Conservation (phyloP, 2,329 filamentous ascomycete species). For the Pezicula radicicola region DNA sequence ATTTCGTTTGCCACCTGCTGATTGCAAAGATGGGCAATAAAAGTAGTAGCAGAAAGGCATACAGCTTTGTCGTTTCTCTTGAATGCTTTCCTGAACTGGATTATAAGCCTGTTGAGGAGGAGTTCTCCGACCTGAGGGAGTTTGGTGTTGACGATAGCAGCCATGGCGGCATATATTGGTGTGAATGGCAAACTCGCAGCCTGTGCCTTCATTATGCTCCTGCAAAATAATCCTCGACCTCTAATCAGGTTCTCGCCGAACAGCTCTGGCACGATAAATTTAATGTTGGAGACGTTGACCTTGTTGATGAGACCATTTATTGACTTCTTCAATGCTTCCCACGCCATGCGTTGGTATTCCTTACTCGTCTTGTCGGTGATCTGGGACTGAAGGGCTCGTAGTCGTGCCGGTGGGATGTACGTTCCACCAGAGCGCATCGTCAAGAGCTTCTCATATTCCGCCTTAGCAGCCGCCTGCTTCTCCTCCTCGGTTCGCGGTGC, state of each 20-base stretch:
- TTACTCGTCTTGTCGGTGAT: constrained; percentile 96
- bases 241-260: constrained; percentile 93
- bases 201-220: constrained; percentile 98
- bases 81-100: constrained; percentile 94
- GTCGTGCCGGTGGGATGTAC: constrained; percentile 88
- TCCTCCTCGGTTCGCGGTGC: constrained; percentile 63
- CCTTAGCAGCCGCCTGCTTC: constrained; percentile 84
- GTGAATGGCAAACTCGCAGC: constrained; percentile 94
- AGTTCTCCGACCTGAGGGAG: constrained; percentile 92
- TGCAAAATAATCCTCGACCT: constrained; percentile 87
- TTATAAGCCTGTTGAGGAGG: constrained; percentile 76
- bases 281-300: constrained; percentile 97
- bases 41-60: constrained; percentile 87
- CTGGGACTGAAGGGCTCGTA: constrained; percentile 90
- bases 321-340: constrained; percentile 97
- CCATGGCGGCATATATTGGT: constrained; percentile 93
- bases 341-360: constrained; percentile 98
- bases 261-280: constrained; percentile 91
- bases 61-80: constrained; percentile 96
- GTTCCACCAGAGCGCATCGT: constrained; percentile 93
- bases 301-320: constrained; percentile 99
- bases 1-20: constrained; percentile 95
- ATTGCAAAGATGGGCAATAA: constrained; percentile 93
- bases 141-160: constrained; percentile 96
- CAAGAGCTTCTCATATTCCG: constrained; percentile 89